Evolutionary conservation across 805 yeast genomes (phyloP).

Genomic region (Maudiozyma bulderi): DNA sequence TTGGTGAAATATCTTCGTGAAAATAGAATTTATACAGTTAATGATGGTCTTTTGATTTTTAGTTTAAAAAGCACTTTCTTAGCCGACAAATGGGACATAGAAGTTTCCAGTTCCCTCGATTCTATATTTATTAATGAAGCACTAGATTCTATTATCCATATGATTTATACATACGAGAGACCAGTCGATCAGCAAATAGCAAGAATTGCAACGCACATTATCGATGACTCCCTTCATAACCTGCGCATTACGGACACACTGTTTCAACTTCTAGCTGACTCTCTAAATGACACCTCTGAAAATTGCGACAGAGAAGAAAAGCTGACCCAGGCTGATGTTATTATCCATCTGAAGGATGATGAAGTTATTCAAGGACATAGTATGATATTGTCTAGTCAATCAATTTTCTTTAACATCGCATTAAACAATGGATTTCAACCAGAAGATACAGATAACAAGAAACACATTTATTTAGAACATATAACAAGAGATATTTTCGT

Average conservation of each 20-base stretch:
- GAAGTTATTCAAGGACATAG: conserved; percentile 36
- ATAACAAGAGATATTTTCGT: conserved; percentile 33
- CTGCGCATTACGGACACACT: conserved; percentile 5
- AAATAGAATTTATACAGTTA: conserved; percentile 1
- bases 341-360: conserved; percentile 40
- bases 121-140: not conserved
- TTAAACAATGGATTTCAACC: conserved; percentile 47
- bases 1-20: conserved; percentile 6
- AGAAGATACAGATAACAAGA: conserved; percentile 5
- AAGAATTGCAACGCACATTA: conserved; percentile 8
- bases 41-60: conserved; percentile 4
- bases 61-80: not conserved
- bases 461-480: conserved; percentile 35
- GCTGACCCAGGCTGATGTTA: conserved; percentile 31
- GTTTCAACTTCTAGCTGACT: not conserved
- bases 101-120: not conserved
- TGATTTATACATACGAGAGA: conserved; percentile 20
- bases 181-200: conserved; percentile 8
- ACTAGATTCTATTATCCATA: conserved; percentile 9
- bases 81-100: conserved; percentile 4
- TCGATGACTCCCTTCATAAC: conserved; percentile 16
- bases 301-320: too few relatives aligned
- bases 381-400: conserved; percentile 43
- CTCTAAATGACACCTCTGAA: too few relatives aligned
- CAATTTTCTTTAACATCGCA: conserved; percentile 53